These are phyloP conservation scores for Tulasnella sp. DNA, from an alignment of 768 basidiomycete genomes.

Conservation along the genomic window DNA sequence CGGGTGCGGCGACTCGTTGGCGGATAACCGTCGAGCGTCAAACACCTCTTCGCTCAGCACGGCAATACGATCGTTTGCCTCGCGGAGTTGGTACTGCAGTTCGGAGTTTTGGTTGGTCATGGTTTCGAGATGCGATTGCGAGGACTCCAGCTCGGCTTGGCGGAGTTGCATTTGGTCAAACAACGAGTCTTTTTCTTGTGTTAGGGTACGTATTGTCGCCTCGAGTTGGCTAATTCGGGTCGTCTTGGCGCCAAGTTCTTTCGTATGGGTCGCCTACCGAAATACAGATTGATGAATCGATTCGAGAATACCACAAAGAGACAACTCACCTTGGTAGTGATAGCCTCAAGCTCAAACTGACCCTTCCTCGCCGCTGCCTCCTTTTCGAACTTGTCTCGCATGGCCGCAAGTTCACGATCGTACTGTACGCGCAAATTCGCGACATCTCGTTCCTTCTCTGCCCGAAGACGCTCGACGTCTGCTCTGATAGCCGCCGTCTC, in stretches of 20 bases:
- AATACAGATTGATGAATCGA: not conserved
- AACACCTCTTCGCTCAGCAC: constrained; percentile 39
- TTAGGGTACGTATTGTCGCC: constrained; percentile 51
- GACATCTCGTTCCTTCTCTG: constrained; percentile 28
- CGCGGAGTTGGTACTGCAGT: constrained; percentile 73
- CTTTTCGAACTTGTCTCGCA: constrained; percentile 61
- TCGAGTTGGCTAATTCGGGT: constrained; percentile 60
- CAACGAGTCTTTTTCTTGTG: constrained; percentile 59
- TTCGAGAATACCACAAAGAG: not conserved
- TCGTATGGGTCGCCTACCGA: constrained; percentile 49
- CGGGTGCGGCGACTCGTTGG: not conserved
- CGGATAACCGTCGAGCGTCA: constrained; percentile 23
- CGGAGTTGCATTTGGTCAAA: constrained; percentile 81
- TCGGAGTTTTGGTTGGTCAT: constrained; percentile 72
- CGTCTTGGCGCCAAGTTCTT: constrained; percentile 49
- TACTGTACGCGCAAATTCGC: constrained; percentile 44
- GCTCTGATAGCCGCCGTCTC: constrained; percentile 45
- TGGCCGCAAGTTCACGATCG: constrained; percentile 51
- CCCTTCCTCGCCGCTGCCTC: constrained; percentile 52
- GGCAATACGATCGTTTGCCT: constrained; percentile 57
- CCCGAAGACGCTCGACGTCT: constrained; percentile 34
- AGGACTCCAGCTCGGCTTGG: constrained; percentile 82
- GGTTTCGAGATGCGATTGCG: constrained; percentile 59
- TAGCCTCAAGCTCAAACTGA: constrained; percentile 66
- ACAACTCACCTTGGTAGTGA: constrained; percentile 52